A percentile compares a stretch with the other conserved stretches of the same genome.
These are phyloP conservation scores for Fusarium pseudonygamai DNA, from an alignment of 2,329 filamentous ascomycete genomes.

Conservation along the genomic window DNA sequence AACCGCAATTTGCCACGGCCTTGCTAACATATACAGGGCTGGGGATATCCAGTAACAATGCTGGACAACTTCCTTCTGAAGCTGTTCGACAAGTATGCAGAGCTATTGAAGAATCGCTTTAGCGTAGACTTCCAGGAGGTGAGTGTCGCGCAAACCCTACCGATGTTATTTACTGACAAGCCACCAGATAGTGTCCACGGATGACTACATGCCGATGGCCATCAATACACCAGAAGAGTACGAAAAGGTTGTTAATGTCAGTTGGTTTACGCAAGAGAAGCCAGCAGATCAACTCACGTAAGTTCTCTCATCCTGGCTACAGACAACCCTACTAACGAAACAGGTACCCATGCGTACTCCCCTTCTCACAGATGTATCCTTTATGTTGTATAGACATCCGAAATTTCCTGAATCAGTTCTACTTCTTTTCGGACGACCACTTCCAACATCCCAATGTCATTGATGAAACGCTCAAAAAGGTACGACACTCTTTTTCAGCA, in stretches of 20 bases:
- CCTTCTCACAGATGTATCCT: conserved; percentile 99
- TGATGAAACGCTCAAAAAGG: conserved; percentile 87
- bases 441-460: conserved; percentile 91
- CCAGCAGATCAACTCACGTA: conserved; percentile 78
- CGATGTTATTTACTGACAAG: conserved; percentile 2
- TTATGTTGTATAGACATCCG: conserved; percentile 98
- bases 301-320: conserved; percentile 41
- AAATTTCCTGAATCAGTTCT: conserved; percentile 98
- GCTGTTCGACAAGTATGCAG: conserved; percentile 93
- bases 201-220: conserved; percentile 99
- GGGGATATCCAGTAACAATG: conserved; percentile 84
- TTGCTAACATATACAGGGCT: conserved; percentile 87
- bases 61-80: conserved; percentile 88
- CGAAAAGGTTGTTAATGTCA: conserved; percentile 94
- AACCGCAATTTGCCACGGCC: conserved; percentile 4
- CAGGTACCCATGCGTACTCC: conserved; percentile 93
- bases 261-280: conserved; percentile 92
- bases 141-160: conserved; percentile 16
- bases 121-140: conserved; percentile 96
- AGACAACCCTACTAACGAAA: conserved; percentile 7
- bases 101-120: conserved; percentile 88
- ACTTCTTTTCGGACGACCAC: conserved; percentile 96
- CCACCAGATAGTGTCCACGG: conserved; percentile 77
- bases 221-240: conserved; percentile 92
- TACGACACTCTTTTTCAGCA: conserved; percentile 42